Evolutionary conservation across 768 basidiomycete genomes (phyloP).

Genomic region (Panaeolus cyanescens): DNA sequence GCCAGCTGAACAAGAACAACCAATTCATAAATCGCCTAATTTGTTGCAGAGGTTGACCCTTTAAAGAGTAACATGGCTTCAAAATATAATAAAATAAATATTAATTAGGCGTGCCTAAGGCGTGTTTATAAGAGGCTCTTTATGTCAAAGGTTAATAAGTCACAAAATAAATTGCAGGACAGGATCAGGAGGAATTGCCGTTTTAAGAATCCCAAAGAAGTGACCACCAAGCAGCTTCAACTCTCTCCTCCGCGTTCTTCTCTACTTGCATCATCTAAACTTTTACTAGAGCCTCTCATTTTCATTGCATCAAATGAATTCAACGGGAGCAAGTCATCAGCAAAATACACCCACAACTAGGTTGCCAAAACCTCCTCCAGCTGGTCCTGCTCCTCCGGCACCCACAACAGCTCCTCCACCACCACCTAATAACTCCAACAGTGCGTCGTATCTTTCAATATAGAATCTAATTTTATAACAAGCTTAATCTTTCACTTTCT

Average conservation of each 20-base stretch:
- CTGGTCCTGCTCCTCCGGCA: constrained; percentile 61
- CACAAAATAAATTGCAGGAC: not conserved
- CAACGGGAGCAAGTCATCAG: constrained; percentile 34
- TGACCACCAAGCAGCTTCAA: constrained; percentile 1
- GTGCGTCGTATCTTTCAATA: constrained; percentile 26
- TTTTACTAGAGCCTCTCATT: not conserved
- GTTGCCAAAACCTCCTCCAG: constrained; percentile 53
- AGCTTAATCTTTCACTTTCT: constrained; percentile 26
- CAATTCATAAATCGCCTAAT: too few relatives aligned
- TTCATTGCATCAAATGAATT: constrained; percentile 46
- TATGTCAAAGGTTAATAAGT: not conserved
- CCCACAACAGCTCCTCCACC: constrained; percentile 59
- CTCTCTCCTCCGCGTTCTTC: not conserved
- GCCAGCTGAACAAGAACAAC: not conserved
- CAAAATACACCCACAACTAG: constrained; percentile 39
- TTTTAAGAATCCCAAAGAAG: constrained; percentile 2
- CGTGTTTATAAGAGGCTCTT: not conserved
- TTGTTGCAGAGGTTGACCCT: not conserved
- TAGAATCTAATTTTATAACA: constrained; percentile 27
- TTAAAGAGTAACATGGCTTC: not conserved
- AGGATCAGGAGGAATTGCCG: constrained; percentile 1
- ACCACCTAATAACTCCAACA: constrained; percentile 45
- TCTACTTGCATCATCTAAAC: not conserved
- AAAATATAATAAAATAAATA: not conserved
- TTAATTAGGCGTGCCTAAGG: not conserved